A percentile compares a stretch with the other conserved stretches of the same genome.
phyloP scores from a whole-genome alignment of 2,329 filamentous ascomycete species.

The Trichoderma simmonsii region DNA sequence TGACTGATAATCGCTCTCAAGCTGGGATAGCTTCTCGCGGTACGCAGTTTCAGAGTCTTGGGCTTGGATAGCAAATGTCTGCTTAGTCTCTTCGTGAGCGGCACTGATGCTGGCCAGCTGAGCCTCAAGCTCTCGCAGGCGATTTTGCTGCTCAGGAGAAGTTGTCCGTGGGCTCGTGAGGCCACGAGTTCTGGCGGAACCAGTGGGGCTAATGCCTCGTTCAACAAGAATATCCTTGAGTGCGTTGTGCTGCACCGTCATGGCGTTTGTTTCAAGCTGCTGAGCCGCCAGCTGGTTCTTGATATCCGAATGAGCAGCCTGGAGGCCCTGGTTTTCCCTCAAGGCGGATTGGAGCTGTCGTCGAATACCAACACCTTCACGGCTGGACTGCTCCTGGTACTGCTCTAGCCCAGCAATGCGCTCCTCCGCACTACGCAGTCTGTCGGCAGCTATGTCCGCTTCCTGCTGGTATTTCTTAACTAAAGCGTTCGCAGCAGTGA shows the following conservation, averaged over 20 bases:
- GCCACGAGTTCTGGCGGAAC: conserved; percentile 63
- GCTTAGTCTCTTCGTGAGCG: conserved; percentile 81
- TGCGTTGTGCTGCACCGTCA: conserved; percentile 86
- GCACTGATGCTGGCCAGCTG: conserved; percentile 75
- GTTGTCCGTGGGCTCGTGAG: conserved; percentile 67
- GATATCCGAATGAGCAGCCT: conserved; percentile 76
- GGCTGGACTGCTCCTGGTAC: conserved; percentile 94
- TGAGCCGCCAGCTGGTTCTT: conserved; percentile 80
- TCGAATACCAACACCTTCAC: conserved; percentile 85
- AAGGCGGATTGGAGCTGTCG: conserved; percentile 84
- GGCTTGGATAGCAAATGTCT: conserved; percentile 71
- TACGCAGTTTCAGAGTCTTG: conserved; percentile 87
- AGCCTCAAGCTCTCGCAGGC: conserved; percentile 81
- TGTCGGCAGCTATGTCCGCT: conserved; percentile 82
- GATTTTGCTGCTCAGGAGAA: conserved; percentile 75
- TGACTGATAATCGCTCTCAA: conserved; percentile 96
- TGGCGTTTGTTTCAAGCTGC: conserved; percentile 89
- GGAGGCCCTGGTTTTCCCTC: conserved; percentile 78
- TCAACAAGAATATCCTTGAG: conserved; percentile 90
- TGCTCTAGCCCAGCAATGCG: conserved; percentile 93
- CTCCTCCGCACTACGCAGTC: conserved; percentile 88
- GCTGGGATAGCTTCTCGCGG: conserved; percentile 86
- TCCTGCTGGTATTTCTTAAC: conserved; percentile 87
- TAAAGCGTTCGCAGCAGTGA: conserved; percentile 72
- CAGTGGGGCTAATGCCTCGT: conserved; percentile 77